Evolutionary conservation across 1,284 basidiomycete species (phyloP), one percentile per base, ranked within the genome.

Genomic region (Papiliotrema laurentii): DNA sequence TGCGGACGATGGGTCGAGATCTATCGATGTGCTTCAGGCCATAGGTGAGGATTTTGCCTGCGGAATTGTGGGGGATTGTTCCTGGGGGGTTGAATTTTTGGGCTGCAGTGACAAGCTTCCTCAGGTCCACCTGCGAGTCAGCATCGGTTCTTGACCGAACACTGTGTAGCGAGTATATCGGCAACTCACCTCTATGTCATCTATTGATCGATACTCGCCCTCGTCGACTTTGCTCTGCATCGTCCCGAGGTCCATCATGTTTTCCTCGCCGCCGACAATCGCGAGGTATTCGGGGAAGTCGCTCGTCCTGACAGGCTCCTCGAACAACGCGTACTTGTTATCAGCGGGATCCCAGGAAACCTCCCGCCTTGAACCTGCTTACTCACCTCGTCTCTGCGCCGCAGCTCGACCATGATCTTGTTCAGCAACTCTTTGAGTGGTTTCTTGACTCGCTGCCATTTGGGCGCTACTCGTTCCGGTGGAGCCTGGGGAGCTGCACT

Each of bases 221-320:
- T 58, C 55, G 43, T 72, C 66, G 4, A 69, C 43, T 51, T 73
- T 74, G n/a, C 34, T 48, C 56, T 72, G 69, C 70, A 74, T 74
- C 11, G 72, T 74, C 3, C 58, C 61, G 34, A 73, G 56, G 43
- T 74, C 72, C 72, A 74, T 74, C 61, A 69, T 69, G 31, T 70
- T 70, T 42, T 69, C 71, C 26, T 61, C 57, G 6, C 72, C 72
- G 13, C 72, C 72, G n/a, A 74, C 66, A 3, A 61, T 56, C 13
- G 59, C 60, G 2, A 69, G 57, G 46, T 74, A 74, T 24, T 63
- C 64, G 4, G 72, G 71, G 37, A 67, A 72, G 16, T 67, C 66
- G 14, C 69, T 64, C 10, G 56, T 48, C 26, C 67, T 58, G 11
- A 74, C 72, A 38, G 70, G 70, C 31, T 69, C 62, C 21, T 68